Base-by-base conservation (phyloP, 768 basidiomycete species). In the Lactifluus piperatus region DNA sequence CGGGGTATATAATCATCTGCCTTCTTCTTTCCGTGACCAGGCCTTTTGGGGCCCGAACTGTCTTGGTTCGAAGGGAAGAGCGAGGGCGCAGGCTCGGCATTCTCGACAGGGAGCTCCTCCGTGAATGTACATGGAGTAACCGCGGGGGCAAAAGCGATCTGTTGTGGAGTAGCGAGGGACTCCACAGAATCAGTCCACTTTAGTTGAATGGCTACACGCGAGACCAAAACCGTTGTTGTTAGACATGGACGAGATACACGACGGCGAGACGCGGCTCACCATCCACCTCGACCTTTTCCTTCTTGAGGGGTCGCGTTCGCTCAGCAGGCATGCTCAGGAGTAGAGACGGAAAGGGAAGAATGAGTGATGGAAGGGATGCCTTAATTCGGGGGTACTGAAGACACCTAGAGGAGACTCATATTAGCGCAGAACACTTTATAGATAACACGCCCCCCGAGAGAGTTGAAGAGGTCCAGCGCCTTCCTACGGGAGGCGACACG, bases 1-100 rank as follows among this genome's bases (percentile, higher is more conserved):
- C 88, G 86, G 18, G 88, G 88, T 62, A 91, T 87, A 69, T 90
- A 86, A 63, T 85, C 80, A 27, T 82, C 81, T 14, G 81, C 79
- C 68, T 85, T 86, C 73, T 86, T 85, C 76, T 82, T 86, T 48
- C 78, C 74, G 65, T 88, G 86, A 0, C 78, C 77, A 6, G 75
- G 70, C 41, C 77, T 77, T 37, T 77, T 77, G 36, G 77, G 64
- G 36, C 72, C 60, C n/a, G 71, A 58, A 51, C 53, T 61, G 46
- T 75, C 71, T 26, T 39, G 55, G 45, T 74, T 59, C 24, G 80
- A 77, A 20, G 85, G 83, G 74, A 88, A 88, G 66, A 86, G 76
- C 36, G 81, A 71, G 18, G 78, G 75, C 53, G 81, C 75, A 39
- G 66, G 60, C 30, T 70, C 70, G 27, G 73, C 65, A 16, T 76